Evolutionary conservation across 2,329 filamentous ascomycete species (phyloP).

Genomic region (Fusarium burgessii): DNA sequence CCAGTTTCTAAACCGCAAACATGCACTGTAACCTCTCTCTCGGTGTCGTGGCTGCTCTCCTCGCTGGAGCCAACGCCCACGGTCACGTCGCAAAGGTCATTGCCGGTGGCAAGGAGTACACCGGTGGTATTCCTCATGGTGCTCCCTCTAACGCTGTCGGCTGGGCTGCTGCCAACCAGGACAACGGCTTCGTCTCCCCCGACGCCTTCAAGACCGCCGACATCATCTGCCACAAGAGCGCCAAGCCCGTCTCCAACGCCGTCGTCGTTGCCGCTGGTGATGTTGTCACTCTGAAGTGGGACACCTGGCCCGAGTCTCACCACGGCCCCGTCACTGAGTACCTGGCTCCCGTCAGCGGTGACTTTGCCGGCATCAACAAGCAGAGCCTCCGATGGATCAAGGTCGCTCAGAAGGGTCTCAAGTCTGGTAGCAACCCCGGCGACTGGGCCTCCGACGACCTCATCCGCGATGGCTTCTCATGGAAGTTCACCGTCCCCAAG

Average conservation of each 20-base stretch:
- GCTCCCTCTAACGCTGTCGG: slow-evolving; percentile 50
- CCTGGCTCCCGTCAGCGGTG: slow-evolving; percentile 64
- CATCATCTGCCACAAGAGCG: slow-evolving; percentile 62
- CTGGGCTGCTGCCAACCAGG: slow-evolving; percentile 52
- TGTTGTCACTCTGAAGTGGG: slow-evolving; percentile 71
- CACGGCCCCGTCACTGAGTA: slow-evolving; percentile 72
- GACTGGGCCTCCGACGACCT: slow-evolving; percentile 68
- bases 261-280: slow-evolving; percentile 68
- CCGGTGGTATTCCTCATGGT: slow-evolving; percentile 46
- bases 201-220: slow-evolving; percentile 53
- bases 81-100: slow-evolving; percentile 46
- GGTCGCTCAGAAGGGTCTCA: slow-evolving; percentile 66
- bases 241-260: slow-evolving; percentile 54
- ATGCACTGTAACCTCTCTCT: slow-evolving; percentile 28
- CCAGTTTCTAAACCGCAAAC: slow-evolving; percentile 1
- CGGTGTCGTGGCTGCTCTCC: slow-evolving; percentile 40
- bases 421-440: slow-evolving; percentile 58
- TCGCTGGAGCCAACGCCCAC: slow-evolving; percentile 46
- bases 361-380: slow-evolving; percentile 66
- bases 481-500: slow-evolving; percentile 60
- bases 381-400: slow-evolving; percentile 68
- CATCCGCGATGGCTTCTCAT: slow-evolving; percentile 59
- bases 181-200: slow-evolving; percentile 62
- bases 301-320: slow-evolving; percentile 73
- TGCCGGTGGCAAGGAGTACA: slow-evolving; percentile 48